These are phyloP conservation scores for Ophidiomyces ophidiicola DNA, from an alignment of 2,329 filamentous ascomycete species.

Conservation along the genomic window DNA sequence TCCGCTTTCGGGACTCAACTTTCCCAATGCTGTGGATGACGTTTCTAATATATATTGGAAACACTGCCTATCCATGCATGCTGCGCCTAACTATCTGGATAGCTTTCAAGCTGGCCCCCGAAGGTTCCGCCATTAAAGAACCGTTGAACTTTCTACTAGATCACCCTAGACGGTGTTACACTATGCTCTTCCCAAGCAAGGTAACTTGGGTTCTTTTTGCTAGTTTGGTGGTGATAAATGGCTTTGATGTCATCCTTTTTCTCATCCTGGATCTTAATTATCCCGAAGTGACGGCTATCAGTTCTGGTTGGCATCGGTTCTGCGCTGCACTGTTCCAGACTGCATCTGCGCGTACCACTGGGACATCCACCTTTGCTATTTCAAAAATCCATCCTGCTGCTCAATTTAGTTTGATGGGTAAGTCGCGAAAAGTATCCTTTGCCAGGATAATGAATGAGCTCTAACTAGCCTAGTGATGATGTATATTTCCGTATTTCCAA, in stretches of 20 bases:
- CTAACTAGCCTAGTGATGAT: slow-evolving; percentile 68
- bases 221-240: slow-evolving; percentile 42
- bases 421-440: slow-evolving; percentile 9
- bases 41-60: slow-evolving; percentile 30
- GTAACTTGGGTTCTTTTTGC: slow-evolving; percentile 47
- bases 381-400: slow-evolving; percentile 42
- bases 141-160: slow-evolving; percentile 47
- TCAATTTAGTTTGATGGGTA: slow-evolving; percentile 44
- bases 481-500: slow-evolving; percentile 94
- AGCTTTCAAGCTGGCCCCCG: slow-evolving; percentile 38
- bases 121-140: slow-evolving; percentile 24
- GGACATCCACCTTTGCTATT: slow-evolving; percentile 41
- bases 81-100: slow-evolving; percentile 47
- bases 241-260: slow-evolving; percentile 46
- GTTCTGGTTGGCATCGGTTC: slow-evolving; percentile 14
- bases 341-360: slow-evolving; percentile 38
- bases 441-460: neutral
- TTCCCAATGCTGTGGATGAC: slow-evolving; percentile 31
- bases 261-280: slow-evolving; percentile 42
- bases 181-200: slow-evolving; percentile 48
- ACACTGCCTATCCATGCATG: slow-evolving; percentile 43
- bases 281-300: slow-evolving; percentile 29
- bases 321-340: slow-evolving; percentile 43
- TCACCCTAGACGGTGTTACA: slow-evolving; percentile 52
- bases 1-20: slow-evolving; percentile 36